Percentiles rank a stretch among this genome's conserved stretches.
phyloP scores from a whole-genome alignment of 2,329 filamentous ascomycete genomes.

The Fusarium sp. region DNA sequence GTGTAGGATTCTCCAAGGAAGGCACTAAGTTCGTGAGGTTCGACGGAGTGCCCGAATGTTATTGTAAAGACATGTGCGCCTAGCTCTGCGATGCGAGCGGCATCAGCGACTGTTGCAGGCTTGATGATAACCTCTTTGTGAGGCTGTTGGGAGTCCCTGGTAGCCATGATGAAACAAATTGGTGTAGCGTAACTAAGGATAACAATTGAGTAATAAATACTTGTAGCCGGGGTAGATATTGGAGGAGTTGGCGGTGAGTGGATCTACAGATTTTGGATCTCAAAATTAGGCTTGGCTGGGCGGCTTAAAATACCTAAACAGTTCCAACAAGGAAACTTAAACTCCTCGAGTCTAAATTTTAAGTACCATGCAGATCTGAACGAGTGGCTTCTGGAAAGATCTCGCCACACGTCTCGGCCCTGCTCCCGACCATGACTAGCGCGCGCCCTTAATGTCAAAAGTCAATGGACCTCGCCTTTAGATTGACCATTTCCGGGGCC shows the following conservation, averaged over 20 bases:
- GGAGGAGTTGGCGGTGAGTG: not conserved
- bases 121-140: constrained; percentile 1
- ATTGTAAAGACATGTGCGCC: constrained; percentile 49
- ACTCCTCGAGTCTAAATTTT: not conserved
- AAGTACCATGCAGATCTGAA: not conserved
- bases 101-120: constrained; percentile 10
- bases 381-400: constrained; percentile 7
- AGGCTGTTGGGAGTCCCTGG: not conserved
- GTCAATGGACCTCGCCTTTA: not conserved
- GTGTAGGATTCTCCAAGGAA: constrained; percentile 53
- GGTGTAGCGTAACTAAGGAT: not conserved
- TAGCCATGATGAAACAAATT: not conserved
- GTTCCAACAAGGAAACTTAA: not conserved
- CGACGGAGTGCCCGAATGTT: constrained; percentile 55
- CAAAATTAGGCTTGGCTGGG: not conserved
- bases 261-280: not conserved
- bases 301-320: not conserved
- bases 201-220: not conserved
- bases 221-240: not conserved
- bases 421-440: not conserved
- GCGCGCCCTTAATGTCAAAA: constrained; percentile 27
- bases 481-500: not conserved
- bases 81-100: constrained; percentile 43
- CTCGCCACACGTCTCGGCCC: not conserved
- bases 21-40: constrained; percentile 47